Base-by-base conservation (phyloP, 192 early-diverging fungal species). In the Gaertneriomyces sp. region DNA sequence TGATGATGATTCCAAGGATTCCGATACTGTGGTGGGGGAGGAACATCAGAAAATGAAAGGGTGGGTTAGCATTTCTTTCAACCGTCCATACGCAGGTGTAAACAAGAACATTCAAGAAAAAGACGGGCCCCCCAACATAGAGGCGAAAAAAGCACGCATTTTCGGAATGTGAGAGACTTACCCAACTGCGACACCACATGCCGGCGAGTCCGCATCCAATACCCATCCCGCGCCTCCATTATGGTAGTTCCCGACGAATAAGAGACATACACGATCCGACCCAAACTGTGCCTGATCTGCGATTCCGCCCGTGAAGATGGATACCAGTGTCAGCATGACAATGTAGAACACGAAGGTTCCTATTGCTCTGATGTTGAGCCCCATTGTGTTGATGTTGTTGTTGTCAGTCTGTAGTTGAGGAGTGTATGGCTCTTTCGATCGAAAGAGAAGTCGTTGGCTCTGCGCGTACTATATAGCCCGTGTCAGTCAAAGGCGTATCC, bases 1-100 rank as follows among this genome's bases (percentile, higher is more conserved):
- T 14, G 41, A 69, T 58, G 60, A 62, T 14, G 19, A 69, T 58
- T 8, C 59, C 68, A 10, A 69, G 60, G 45, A 41, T 62, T 5
- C 68, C 68, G 39, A 69, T 62, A 38, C 68, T n/a, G n/a, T n/a
- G n/a, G n/a, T n/a, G n/a, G n/a, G n/a, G n/a, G n/a, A n/a, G n/a
- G n/a, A n/a, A n/a, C n/a, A n/a, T n/a, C n/a, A n/a, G n/a, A 5
- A 4, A 7, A 17, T 14, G 53, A 54, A 25, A 54, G 9, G 46
- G 46, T 9, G 46, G 46, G 46, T 47, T 47, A 47, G 46, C 46
- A 47, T n/a, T n/a, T n/a, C n/a, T n/a, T n/a, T n/a, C n/a, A n/a
- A n/a, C n/a, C n/a, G n/a, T n/a, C n/a, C n/a, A n/a, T n/a, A n/a
- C n/a, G n/a, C n/a, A n/a, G n/a, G n/a, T n/a, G n/a, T n/a, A n/a